Evolutionary conservation across 805 yeast species (phyloP).

Genomic region (Candida silvicultrix): DNA sequence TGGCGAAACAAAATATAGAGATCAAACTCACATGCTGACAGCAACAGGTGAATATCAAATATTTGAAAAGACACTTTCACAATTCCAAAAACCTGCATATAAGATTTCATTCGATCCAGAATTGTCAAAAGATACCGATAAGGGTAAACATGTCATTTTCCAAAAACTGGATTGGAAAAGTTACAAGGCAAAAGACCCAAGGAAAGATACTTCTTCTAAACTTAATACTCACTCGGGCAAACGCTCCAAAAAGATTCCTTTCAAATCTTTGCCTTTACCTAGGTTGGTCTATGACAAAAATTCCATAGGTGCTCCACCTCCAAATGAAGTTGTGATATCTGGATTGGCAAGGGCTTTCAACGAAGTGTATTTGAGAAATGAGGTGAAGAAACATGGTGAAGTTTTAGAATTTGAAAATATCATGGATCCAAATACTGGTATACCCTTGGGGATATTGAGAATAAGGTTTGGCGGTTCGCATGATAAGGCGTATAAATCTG

Average conservation of each 20-base stretch:
- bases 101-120: slow-evolving; percentile 49
- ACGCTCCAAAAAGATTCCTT: slow-evolving; percentile 33
- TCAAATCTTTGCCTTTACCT: slow-evolving; percentile 35
- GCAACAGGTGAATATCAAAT: slow-evolving; percentile 5
- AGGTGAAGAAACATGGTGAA: slow-evolving; percentile 57
- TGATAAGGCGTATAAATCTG: slow-evolving; percentile 41
- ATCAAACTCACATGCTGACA: slow-evolving; percentile 5
- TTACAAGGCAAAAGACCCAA: slow-evolving; percentile 32
- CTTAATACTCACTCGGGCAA: slow-evolving; percentile 23
- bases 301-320: slow-evolving; percentile 72
- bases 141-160: slow-evolving; percentile 29
- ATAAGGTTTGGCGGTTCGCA: slow-evolving; percentile 51
- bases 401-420: slow-evolving; percentile 52
- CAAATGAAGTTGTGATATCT: slow-evolving; percentile 63
- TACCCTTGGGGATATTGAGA: slow-evolving; percentile 67
- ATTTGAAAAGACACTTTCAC: slow-evolving; percentile 2
- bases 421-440: slow-evolving; percentile 69
- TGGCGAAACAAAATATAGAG: background rate
- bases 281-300: slow-evolving; percentile 47
- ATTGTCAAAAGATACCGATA: slow-evolving; percentile 34
- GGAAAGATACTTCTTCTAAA: slow-evolving; percentile 18
- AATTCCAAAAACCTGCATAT: slow-evolving; percentile 22
- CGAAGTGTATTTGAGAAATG: slow-evolving; percentile 39
- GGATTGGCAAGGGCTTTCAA: slow-evolving; percentile 52
- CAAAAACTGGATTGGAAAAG: slow-evolving; percentile 20